Base-by-base conservation (phyloP, 208 protist genomes). In the Trypanosoma platydactyli region DNA sequence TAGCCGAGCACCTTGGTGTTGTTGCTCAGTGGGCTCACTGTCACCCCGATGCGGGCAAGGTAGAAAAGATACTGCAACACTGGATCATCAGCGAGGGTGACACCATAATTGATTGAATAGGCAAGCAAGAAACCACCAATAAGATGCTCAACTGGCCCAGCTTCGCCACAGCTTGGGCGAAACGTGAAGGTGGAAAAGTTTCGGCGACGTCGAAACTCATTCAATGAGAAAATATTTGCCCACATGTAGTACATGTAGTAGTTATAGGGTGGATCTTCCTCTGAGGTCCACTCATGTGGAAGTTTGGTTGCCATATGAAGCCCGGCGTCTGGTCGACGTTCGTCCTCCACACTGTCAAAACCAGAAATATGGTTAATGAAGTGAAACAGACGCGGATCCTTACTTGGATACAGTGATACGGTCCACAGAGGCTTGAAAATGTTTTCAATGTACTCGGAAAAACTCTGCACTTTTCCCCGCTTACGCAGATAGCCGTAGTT, bases 221-320 rank as follows among this genome's bases (percentile, higher is more conserved):
- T 99, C 27, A 99, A 92, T 5, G 91, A 88, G 59, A 83, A 78
- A 30, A 99, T 81, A 80, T 99, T 99, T 33, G 98, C 97, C 83
- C 97, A 99, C 51, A 99, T 86, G 82, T 99, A 98, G 81, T 98
- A 98, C 70, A 96, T 85, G 76, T 99, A 99, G 81, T 99, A 99
- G 64, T 95, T 94, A 76, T 99, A 99, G 24, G 98, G 98, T 52
- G 99, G 99, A 71, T 99, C 98, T 41, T 95, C 87, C 20, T 92
- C 82, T 1, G 62, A 77, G 5, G 71, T 92, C 98, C 98, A 99
- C 65, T 97, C 83, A 48, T 89, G 76, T 35, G 98, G 96, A n/a
- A 76, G 52, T 54, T 94, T 74, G 41, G 58, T 79, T 25, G 82
- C 79, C 20, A 77, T 73, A 55, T 78, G 51, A 13, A 92, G 72